Base-by-base conservation (phyloP, 257 asterid species). In the Solanum tarapatanum region DNA sequence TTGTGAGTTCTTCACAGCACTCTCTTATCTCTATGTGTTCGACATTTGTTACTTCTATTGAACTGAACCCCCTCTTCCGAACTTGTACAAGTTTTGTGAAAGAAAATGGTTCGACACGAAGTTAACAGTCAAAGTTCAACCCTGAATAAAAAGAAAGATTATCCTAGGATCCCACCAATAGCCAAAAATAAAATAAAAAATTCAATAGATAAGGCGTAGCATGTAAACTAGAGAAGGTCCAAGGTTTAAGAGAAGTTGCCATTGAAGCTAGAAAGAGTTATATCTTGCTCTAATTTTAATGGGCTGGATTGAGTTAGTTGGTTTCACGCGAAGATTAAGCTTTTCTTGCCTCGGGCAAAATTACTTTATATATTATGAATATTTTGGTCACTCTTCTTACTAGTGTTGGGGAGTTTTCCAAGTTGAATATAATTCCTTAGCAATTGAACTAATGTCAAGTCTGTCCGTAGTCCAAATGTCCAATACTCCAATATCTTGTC, bases 1-100 rank as follows among this genome's bases (percentile, higher is more conserved):
- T 91, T 83, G 99, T 96, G 88, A 94, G 98, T 90, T 88, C 83
- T 86, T 26, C 84, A 17, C 28, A 5, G 21, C 36, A 60, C 36
- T 33, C 87, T 24, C 19, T 14, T 26, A 8, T 24, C 8, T 45
- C 55, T 43, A 32, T 3, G 5, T 43, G 16, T 43, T 43, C 51
- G 51, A 43, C 51, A 43, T 11, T 43, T 43, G 12, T 43, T 43
- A 43, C 51, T 43, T 43, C 51, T 43, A 11, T 43, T 43, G 51
- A 43, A 43, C 51, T 43, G 51, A 43, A 43, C 16, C 51, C 51
- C 51, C 51, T 43, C 16, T 43, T 43, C 51, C 51, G 16, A 43
- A 43, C 51, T 43, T 11, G 16, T 43, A 43, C 51, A 43, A 43
- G 51, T 43, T 43, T 43, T 43, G 51, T 43, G 51, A 43, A 43